Conservation (phyloP, 73 alveolate species). For the Paraurostyla sp. region DNA sequence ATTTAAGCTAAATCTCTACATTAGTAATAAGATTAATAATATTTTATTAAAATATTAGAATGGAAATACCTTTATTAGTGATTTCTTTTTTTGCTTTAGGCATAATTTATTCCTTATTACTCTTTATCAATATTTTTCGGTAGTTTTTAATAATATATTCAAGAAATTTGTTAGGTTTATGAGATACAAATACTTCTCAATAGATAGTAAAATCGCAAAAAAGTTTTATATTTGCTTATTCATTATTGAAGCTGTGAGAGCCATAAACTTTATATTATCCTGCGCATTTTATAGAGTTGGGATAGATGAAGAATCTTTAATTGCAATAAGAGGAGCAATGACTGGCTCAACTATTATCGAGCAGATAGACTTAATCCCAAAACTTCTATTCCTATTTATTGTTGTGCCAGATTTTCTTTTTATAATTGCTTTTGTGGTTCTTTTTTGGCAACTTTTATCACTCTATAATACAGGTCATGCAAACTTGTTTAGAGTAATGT, state of each 20-base stretch:
- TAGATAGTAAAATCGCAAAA: not conserved
- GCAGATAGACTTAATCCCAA: conserved; percentile 31
- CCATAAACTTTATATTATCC: conserved; percentile 3
- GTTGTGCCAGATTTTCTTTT: conserved; percentile 55
- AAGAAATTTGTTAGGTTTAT: not conserved
- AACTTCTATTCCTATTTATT: conserved; percentile 46
- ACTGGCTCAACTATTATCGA: conserved; percentile 16
- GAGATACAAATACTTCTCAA: conserved; percentile 16
- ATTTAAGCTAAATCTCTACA: no score
- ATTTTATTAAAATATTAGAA: not conserved
- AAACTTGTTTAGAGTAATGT: conserved; percentile 25
- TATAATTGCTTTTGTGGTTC: conserved; percentile 22
- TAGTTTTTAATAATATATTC: not conserved
- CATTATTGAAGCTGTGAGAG: not conserved
- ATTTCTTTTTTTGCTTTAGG: conserved; percentile 44
- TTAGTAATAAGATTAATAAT: no score
- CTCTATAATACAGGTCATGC: conserved; percentile 61
- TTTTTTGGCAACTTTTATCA: conserved; percentile 56
- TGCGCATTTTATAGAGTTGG: conserved; percentile 7
- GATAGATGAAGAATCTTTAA: conserved; percentile 15
- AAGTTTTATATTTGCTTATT: conserved; percentile 27
- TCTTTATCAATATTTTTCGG: not conserved
- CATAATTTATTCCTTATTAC: conserved; percentile 18
- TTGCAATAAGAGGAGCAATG: conserved; percentile 37
- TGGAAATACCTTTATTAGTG: conserved; percentile 36